A percentile compares a stretch with the other conserved stretches of the same genome.
Evolutionary conservation across 768 basidiomycete species (phyloP).

Genomic region (Agrocybe chaxingu): DNA sequence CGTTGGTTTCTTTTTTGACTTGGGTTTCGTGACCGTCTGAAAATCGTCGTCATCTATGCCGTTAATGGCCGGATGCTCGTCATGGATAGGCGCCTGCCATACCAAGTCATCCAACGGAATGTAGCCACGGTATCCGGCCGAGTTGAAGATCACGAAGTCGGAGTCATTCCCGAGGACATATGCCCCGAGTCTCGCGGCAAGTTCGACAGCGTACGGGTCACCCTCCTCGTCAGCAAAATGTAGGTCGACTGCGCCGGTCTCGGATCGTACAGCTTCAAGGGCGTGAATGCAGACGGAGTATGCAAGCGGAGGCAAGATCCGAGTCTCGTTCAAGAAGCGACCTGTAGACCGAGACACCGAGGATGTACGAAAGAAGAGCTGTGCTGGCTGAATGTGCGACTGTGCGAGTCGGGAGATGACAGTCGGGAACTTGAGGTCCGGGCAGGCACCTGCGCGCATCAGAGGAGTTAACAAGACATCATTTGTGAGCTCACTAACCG

Average conservation of each 20-base stretch:
- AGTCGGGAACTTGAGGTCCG: conserved; percentile 72
- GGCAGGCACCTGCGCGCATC: conserved; percentile 53
- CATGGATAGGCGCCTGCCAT: conserved; percentile 44
- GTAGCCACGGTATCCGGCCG: conserved; percentile 75
- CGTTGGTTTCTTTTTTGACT: conserved; percentile 41
- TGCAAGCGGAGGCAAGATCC: conserved; percentile 69
- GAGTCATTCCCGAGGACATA: conserved; percentile 81
- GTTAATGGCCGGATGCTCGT: conserved; percentile 25
- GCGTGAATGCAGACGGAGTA: conserved; percentile 58
- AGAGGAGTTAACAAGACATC: conserved; percentile 11
- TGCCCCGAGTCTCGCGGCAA: conserved; percentile 69
- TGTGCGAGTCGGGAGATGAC: conserved; percentile 55
- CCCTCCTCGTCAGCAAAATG: conserved; percentile 81
- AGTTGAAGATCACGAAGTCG: conserved; percentile 76
- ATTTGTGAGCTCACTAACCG: conserved; percentile 42
- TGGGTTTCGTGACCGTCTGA: conserved; percentile 52
- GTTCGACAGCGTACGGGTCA: conserved; percentile 81
- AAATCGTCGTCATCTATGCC: conserved; percentile 50
- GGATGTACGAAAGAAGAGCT: conserved; percentile 83
- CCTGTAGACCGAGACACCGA: conserved; percentile 54
- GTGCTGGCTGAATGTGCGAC: conserved; percentile 55
- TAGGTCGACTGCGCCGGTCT: conserved; percentile 40
- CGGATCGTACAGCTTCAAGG: conserved; percentile 36
- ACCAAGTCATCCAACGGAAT: conserved; percentile 74
- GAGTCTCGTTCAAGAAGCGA: conserved; percentile 69